Conservation (phyloP, 371 early-diverging fungal species). For the Circinella umbellata region DNA sequence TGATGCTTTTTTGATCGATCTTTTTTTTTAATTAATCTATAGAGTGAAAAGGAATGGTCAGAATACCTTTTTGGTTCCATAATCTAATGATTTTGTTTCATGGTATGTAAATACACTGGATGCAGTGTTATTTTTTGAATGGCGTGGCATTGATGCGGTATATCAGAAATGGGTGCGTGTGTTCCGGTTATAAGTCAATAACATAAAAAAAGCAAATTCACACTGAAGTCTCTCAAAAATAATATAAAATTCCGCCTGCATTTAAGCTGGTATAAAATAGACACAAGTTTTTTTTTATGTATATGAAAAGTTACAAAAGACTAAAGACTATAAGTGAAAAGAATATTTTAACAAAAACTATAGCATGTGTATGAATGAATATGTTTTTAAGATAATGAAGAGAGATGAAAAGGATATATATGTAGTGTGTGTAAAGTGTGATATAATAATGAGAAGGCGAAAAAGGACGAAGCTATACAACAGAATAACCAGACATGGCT, state of each 20-base stretch:
- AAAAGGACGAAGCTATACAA: slow-evolving; percentile 4
- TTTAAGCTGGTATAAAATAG: too few species aligned
- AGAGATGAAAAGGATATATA: slow-evolving; percentile 1
- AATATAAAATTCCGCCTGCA: too few species aligned
- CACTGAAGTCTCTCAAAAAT: too few species aligned
- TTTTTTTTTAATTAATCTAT: too few species aligned
- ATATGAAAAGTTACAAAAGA: too few species aligned
- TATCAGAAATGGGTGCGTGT: neutral
- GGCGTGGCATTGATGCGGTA: slow-evolving; percentile 73
- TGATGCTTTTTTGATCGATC: too few species aligned
- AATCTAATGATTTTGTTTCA: slow-evolving; percentile 84
- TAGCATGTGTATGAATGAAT: neutral
- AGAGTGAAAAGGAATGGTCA: neutral
- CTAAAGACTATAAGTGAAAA: too few species aligned
- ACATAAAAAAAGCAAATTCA: neutral
- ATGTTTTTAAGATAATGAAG: neutral
- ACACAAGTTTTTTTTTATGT: too few species aligned
- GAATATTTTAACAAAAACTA: too few species aligned
- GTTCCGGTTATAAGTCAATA: neutral
- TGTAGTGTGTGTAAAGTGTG: neutral
- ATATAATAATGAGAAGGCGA: neutral
- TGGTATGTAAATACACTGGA: slow-evolving; percentile 94
- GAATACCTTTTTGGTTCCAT: slow-evolving; percentile 87
- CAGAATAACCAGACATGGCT: slow-evolving; percentile 4
- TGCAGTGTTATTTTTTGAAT: slow-evolving; percentile 97